A percentile compares a stretch with the other conserved stretches of the same genome.
Evolutionary conservation across 192 early-diverging fungal species (phyloP).

Genomic region (Gigaspora rosea): DNA sequence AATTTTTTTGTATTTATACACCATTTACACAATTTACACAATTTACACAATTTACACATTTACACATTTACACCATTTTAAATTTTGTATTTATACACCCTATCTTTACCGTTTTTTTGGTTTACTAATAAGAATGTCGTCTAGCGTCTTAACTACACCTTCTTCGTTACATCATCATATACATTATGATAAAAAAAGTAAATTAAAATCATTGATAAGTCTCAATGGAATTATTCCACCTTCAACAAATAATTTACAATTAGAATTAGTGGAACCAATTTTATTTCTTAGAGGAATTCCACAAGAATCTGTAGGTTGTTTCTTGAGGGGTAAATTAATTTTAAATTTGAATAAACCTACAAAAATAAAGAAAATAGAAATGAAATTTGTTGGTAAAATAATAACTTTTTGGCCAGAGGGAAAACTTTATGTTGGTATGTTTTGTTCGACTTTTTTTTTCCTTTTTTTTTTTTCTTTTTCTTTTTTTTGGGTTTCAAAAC

Average conservation of each 20-base stretch:
- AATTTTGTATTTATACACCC: too few species aligned
- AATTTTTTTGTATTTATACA: too few species aligned
- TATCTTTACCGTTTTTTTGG: too few species aligned
- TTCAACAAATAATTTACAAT: background rate
- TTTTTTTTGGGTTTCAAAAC: background rate
- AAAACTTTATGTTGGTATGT: background rate
- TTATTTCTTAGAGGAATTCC: background rate
- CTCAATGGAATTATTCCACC: background rate
- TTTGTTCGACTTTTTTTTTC: background rate
- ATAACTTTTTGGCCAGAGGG: background rate
- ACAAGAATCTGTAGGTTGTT: slow-evolving; percentile 18
- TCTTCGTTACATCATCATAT: background rate
- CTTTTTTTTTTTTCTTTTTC: too few species aligned
- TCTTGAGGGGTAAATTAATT: slow-evolving; percentile 20
- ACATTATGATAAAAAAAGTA: background rate
- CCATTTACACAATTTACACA: too few species aligned
- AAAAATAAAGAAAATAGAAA: slow-evolving; percentile 17
- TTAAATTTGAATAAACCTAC: slow-evolving; percentile 12
- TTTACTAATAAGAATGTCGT: too few species aligned
- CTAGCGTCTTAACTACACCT: background rate
- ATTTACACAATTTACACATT: too few species aligned
- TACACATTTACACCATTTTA: too few species aligned
- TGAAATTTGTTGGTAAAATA: slow-evolving; percentile 10
- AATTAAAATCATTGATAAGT: background rate
- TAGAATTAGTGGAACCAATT: slow-evolving; percentile 2